Evolutionary conservation across 2,329 filamentous ascomycete species (phyloP), one percentile per base, ranked within the genome.

Genomic region (Rhexocercosporidium sp.): DNA sequence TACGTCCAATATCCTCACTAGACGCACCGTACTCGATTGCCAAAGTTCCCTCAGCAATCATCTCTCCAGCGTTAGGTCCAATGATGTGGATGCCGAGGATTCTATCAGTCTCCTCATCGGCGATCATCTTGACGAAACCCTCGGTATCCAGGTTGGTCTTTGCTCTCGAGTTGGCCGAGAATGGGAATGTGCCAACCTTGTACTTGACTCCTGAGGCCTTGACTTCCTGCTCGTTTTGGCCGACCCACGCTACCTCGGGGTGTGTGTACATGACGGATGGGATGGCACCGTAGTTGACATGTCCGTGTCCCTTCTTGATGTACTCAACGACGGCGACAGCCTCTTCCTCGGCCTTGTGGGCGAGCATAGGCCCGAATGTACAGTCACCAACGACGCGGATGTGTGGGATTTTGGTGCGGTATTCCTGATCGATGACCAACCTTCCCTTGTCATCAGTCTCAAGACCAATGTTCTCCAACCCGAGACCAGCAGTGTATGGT

Each of bases 191-290:
- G 80, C 96, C 96, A 77, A 94, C 85, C 77, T 93, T 93, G 89
- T 97, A 99, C 78, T 96, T 93, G 77, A 97, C 88, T 71, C 93
- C 93, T 70, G 91, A 87, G 73, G 89, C 89, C 88, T 98, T 97
- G 72, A 99, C 86, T 75, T 99, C 96, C 79, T 95, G 92, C 85
- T 99, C 96, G 80, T 90, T 97, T 85, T 97, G 94, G 67, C 96
- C 96, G 56, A 99, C 96, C 96, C 96, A 99, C 41, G 96, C 94
- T 72, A 98, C 96, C 82, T 99, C 96, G 39, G 96, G 96, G 84
- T 97, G 91, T 12, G 96, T 98, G 88, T 99, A 99, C 96, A 99
- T 99, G 83, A 99, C 96, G 39, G 93, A 96, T 72, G 96, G 96
- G 78, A 99, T 99, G 81, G 92, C 93, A 77, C 89, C 93, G 84